phyloP scores from a whole-genome alignment of 805 yeast species.

The Barnettozyma populi region DNA sequence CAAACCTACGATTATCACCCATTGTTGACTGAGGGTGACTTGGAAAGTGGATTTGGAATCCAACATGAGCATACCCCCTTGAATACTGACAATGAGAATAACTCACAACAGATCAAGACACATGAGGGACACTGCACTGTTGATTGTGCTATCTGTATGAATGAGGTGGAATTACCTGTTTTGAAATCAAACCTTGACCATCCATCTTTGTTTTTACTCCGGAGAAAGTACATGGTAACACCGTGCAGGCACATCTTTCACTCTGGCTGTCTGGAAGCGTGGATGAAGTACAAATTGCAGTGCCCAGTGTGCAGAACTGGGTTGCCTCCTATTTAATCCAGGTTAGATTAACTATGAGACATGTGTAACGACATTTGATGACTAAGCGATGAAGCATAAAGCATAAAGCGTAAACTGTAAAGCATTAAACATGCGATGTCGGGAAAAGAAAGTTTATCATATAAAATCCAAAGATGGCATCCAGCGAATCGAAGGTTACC shows the following conservation, averaged over 20 bases:
- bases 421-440: no score
- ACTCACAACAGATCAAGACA: conserved; percentile 27
- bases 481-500: no score
- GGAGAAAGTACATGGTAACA: conserved; percentile 67
- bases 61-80: conserved; percentile 36
- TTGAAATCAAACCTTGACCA: conserved; percentile 23
- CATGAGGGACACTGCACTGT: conserved; percentile 41
- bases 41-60: conserved; percentile 57
- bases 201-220: conserved; percentile 19
- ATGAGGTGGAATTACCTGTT: conserved; percentile 57
- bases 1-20: conserved; percentile 83
- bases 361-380: background rate
- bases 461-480: background rate
- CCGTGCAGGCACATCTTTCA: conserved; percentile 93
- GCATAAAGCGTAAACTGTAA: no score
- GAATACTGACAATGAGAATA: conserved; percentile 18
- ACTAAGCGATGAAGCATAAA: background rate
- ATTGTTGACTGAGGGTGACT: conserved; percentile 47
- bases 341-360: no score
- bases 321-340: conserved; percentile 65
- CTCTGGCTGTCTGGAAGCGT: conserved; percentile 77
- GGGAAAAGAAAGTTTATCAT: no score
- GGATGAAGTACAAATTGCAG: conserved; percentile 91
- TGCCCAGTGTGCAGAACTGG: conserved; percentile 91
- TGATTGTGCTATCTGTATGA: conserved; percentile 92